Evolutionary conservation across 2,329 filamentous ascomycete genomes (phyloP), one percentile per base, ranked within the genome.

Genomic region (Lasiodiplodia citricola): DNA sequence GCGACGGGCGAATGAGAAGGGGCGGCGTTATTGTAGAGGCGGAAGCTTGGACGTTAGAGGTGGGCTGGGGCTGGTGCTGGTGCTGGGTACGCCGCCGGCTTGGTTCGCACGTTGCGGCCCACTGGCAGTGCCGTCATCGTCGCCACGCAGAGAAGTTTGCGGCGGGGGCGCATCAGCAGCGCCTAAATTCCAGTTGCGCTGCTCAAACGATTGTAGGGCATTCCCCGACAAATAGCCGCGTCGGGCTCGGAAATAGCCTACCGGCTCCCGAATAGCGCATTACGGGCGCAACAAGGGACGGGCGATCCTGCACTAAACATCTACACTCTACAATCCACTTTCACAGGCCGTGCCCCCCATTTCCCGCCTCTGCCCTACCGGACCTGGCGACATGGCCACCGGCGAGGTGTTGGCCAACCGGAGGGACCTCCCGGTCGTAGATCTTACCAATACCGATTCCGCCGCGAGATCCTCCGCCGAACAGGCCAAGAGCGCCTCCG

Each of bases 351-450:
- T 21, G 50, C 54, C 55, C 52, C 55, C 65, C 28, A 38, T 64
- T 31, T 47, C 21, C 28, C 31, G 60, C 44, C 60, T 13, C 60
- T 64, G 31, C 44, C 44, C 13, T 31, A 41, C 38, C 54, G 65
- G 54, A 60, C 28, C 54, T 47, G 52, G 41, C 64, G 44, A 37
- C 60, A 68, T 68, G 67, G 67, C 67, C 47, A 64, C 58, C 67
- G 60, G 67, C 37, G 67, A 57, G 51, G 67, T 68, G 28, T 60
- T 68, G 47, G 25, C 56, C 55, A 54, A 68, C 25, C 50, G 58
- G 38, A 68, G 37, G 37, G 57, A 68, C n/a, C 67, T 65, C n/a
- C 58, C 60, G 16, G 58, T 51, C 67, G 47, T 57, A 47, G 67
- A 68, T 57, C 67, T 55, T 21, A 18, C 58, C 58, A 57, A 23